Conservation (phyloP, 306 rosid genomes). For the Acacia acuminata region DNA sequence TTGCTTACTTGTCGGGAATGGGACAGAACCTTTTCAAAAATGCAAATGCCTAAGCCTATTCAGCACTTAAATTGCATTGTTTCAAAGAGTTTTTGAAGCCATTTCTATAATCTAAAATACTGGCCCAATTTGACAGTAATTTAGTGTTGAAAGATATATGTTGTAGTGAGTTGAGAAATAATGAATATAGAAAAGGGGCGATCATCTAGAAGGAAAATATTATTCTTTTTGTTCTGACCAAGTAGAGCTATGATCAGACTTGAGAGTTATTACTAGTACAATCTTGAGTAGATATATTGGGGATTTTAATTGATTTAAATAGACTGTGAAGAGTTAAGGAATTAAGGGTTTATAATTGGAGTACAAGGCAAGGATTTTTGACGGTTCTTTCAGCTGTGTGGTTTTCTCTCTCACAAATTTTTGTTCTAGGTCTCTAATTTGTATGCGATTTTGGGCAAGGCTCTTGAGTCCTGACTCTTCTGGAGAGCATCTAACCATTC, state of each 20-base stretch:
- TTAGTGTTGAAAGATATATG: not conserved
- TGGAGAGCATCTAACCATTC: not conserved
- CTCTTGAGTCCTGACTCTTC: not conserved
- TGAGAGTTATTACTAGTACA: not conserved
- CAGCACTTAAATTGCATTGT: not conserved
- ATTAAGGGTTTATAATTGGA: not conserved
- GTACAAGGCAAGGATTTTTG: not conserved
- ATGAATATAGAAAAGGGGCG: not conserved
- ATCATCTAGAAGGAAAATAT: not conserved
- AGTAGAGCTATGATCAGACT: not conserved
- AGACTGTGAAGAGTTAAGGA: not conserved
- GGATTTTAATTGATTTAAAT: not conserved
- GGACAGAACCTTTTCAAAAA: not conserved
- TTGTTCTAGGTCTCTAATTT: not conserved
- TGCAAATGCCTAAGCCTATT: slow-evolving; percentile 1
- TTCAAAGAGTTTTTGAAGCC: not conserved
- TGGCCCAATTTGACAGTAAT: slow-evolving; percentile 1
- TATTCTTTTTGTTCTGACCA: not conserved
- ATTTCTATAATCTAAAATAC: not conserved
- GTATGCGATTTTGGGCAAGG: not conserved
- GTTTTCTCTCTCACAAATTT: not conserved
- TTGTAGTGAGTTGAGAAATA: not conserved
- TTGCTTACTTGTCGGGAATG: not conserved
- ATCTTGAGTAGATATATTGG: not conserved
- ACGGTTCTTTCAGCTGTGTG: not conserved